Percentiles rank a stretch among this genome's conserved stretches.
These are phyloP conservation scores for Lactarius deliciosus DNA, from an alignment of 768 basidiomycete species.

Conservation along the genomic window DNA sequence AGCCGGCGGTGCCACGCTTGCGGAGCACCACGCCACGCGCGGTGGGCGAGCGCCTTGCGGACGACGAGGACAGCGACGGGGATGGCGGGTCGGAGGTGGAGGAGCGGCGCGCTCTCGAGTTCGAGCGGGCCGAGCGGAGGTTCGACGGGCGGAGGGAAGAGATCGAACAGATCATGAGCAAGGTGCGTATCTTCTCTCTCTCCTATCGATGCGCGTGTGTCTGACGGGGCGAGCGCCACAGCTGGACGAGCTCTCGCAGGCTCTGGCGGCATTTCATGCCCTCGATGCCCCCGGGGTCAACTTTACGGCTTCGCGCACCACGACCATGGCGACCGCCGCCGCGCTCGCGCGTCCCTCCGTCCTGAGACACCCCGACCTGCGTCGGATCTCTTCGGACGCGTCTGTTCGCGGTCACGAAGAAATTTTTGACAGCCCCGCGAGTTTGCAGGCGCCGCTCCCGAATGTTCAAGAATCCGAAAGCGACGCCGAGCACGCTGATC, in stretches of 20 bases:
- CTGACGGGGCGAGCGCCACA: conserved; percentile 31
- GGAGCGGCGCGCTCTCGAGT: conserved; percentile 57
- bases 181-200: conserved; percentile 43
- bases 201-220: background rate
- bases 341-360: conserved; percentile 31
- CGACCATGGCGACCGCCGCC: conserved; percentile 36
- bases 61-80: conserved; percentile 6
- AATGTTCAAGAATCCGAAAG: conserved; percentile 15
- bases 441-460: conserved; percentile 29
- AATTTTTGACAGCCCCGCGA: conserved; percentile 37
- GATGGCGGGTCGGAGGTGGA: conserved; percentile 14
- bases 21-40: conserved; percentile 10
- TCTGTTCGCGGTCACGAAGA: conserved; percentile 19
- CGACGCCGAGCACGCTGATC: background rate
- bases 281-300: conserved; percentile 44
- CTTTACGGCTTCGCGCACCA: conserved; percentile 35
- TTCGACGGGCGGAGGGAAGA: conserved; percentile 69
- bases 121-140: conserved; percentile 62
- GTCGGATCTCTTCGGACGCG: conserved; percentile 16
- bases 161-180: conserved; percentile 70
- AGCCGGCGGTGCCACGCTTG: conserved; percentile 10
- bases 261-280: conserved; percentile 46
- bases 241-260: conserved; percentile 55
- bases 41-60: conserved; percentile 22
- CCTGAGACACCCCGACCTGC: conserved; percentile 30